Evolutionary conservation across 202 grass and related monocot genomes (phyloP).

Genomic region (Saccharum hybrid): DNA sequence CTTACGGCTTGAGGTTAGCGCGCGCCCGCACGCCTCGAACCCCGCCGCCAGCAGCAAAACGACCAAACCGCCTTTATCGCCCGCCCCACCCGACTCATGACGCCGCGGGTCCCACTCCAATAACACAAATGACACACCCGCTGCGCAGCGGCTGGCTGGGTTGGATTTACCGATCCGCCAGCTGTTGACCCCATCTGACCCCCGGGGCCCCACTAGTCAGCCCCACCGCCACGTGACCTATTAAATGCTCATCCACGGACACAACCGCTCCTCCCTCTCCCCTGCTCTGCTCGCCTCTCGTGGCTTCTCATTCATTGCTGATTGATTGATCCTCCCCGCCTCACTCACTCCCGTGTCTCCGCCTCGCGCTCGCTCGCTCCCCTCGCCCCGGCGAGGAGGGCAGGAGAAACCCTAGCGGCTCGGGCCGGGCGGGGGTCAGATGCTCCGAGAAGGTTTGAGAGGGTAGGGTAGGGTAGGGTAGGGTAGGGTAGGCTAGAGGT

Average conservation of each 20-base stretch:
- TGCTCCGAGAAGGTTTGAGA: slow-evolving; percentile 11
- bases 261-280: neutral
- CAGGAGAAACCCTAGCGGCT: neutral
- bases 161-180: neutral
- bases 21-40: no score
- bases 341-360: neutral
- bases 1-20: no score
- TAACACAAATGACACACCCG: neutral
- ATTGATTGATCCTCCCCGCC: slow-evolving; percentile 19
- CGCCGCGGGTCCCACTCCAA: neutral
- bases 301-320: neutral
- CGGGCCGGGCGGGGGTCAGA: neutral
- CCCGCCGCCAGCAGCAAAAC: neutral
- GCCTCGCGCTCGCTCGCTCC: neutral
- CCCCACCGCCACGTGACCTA: slow-evolving; percentile 39
- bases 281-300: neutral
- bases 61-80: neutral
- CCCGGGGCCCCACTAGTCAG: neutral
- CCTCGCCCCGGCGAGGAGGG: neutral
- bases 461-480: no score
- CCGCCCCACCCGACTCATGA: neutral
- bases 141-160: no score
- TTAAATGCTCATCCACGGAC: slow-evolving; percentile 40
- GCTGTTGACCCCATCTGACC: slow-evolving; percentile 36
- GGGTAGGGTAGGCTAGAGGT: neutral